A percentile compares a stretch with the other conserved stretches of the same genome.
Evolutionary conservation across 2,329 filamentous ascomycete species (phyloP).

Genomic region (Aureobasidium uvarum): DNA sequence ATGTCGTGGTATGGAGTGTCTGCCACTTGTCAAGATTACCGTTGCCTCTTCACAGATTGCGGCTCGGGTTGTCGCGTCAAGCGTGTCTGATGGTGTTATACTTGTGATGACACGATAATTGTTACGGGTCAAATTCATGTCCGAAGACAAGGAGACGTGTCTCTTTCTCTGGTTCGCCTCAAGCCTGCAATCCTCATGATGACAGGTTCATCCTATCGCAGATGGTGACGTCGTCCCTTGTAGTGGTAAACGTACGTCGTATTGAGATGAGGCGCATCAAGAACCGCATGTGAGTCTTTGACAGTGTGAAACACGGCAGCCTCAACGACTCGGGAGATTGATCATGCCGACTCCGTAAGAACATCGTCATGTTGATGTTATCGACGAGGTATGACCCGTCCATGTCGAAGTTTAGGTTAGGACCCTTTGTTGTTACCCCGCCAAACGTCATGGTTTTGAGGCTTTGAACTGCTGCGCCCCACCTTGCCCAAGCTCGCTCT

Average conservation of each 20-base stretch:
- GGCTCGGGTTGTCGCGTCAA: too few relatives aligned
- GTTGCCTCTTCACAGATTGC: too few relatives aligned
- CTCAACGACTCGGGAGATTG: neutral
- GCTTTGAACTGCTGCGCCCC: constrained; percentile 14
- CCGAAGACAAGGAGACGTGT: neutral
- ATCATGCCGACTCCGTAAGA: constrained; percentile 1
- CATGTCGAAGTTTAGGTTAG: neutral
- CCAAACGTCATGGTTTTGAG: constrained; percentile 18
- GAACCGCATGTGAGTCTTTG: neutral
- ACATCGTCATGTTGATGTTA: constrained; percentile 9
- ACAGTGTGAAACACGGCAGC: neutral
- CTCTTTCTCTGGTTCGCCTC: neutral
- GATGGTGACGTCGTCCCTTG: neutral
- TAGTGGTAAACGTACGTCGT: neutral
- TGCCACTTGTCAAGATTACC: too few relatives aligned
- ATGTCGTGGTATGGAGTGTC: too few relatives aligned
- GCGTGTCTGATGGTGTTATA: too few relatives aligned
- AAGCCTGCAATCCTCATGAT: neutral
- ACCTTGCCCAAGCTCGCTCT: neutral
- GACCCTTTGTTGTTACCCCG: constrained; percentile 10
- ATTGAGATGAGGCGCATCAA: neutral
- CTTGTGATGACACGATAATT: neutral
- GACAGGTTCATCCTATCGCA: neutral
- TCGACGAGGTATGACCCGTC: constrained; percentile 7
- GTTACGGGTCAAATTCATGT: neutral